Evolutionary conservation across 345 rosid species (phyloP), one percentile per base, ranked within the genome.

Genomic region (Lumnitzera littorea): DNA sequence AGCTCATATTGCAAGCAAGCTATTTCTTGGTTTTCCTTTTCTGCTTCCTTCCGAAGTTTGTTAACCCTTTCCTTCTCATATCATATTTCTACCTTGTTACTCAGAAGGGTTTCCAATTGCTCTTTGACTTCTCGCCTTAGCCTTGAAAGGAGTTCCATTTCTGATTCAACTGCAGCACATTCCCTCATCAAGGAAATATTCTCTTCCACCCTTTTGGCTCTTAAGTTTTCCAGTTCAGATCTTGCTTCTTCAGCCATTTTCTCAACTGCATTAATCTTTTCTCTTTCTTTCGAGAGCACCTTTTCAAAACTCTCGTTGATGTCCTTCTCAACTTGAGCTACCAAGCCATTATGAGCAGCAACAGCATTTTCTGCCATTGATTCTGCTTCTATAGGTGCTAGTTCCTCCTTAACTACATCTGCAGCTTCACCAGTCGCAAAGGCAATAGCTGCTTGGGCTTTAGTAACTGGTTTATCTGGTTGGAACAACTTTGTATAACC

Each of bases 371-470:
- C 96, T 20, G 99, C 99, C 74, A 88, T 76, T 51, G 91, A 74
- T 64, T 89, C 99, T 51, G 99, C 97, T 78, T 87, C 95, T 17
- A 87, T 83, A 48, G 91, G 97, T 50, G 95, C 85, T 65, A 94
- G 84, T 74, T 94, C 97, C 77, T 94, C 97, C 31, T 78, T 77
- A 23, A 89, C 96, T 53, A 74, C 24, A 5, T 87, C 97, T 51
- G 87, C 74, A 71, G 86, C 89, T 69, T 94, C 97, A 41, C 97
- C 91, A 51, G 69, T 80, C 16, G 95, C 87, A 66, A 94, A 87
- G 67, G 99, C 91, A 51, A 80, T 75, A n/a, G 97, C 97, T 53
- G 91, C 84, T 80, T 94, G 99, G 58, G 96, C 91, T 67, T 94
- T 94, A 63, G 97, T 94, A 61, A 89, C 96, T 17, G 99, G 96